Conservation (phyloP, 2,329 filamentous ascomycete genomes). For the Paraconiothyrium brasiliense region DNA sequence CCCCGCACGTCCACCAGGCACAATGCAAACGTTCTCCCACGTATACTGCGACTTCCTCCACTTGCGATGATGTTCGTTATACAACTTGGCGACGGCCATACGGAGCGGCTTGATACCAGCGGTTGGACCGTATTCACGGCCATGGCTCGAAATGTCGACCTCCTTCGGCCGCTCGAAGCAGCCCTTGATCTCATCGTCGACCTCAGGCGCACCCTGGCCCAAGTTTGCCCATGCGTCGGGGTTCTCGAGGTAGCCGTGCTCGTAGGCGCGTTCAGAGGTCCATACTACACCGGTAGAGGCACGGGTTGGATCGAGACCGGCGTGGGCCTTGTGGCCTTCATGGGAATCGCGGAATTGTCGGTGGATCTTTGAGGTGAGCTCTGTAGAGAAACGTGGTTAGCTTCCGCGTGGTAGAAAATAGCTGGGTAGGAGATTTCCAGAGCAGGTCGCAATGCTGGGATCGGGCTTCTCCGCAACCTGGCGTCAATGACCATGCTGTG, state of each 20-base stretch:
- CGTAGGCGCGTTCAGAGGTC: conserved; percentile 86
- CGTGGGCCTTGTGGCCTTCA: conserved; percentile 89
- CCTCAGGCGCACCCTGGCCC: conserved; percentile 92
- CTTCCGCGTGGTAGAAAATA: background rate
- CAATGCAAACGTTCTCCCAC: conserved; percentile 90
- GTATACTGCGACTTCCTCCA: conserved; percentile 66
- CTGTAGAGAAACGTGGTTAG: conserved; percentile 54
- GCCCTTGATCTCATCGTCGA: conserved; percentile 89
- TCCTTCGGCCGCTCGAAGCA: conserved; percentile 83
- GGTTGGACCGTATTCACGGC: conserved; percentile 89
- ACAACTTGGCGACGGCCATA: conserved; percentile 87
- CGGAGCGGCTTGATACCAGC: conserved; percentile 91
- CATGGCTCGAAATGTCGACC: conserved; percentile 80
- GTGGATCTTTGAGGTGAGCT: conserved; percentile 84
- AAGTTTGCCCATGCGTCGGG: conserved; percentile 90
- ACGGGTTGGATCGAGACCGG: conserved; percentile 86
- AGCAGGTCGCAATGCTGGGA: background rate
- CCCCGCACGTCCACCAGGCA: conserved; percentile 90
- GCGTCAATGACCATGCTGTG: conserved; percentile 1
- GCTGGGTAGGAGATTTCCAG: background rate
- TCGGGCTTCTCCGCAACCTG: background rate
- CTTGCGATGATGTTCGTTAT: conserved; percentile 91
- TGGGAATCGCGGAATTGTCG: conserved; percentile 89
- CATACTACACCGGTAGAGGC: conserved; percentile 94
- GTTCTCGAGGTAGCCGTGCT: conserved; percentile 87